Conservation (phyloP, 805 yeast species). For the Kodamaea fukazawae region DNA sequence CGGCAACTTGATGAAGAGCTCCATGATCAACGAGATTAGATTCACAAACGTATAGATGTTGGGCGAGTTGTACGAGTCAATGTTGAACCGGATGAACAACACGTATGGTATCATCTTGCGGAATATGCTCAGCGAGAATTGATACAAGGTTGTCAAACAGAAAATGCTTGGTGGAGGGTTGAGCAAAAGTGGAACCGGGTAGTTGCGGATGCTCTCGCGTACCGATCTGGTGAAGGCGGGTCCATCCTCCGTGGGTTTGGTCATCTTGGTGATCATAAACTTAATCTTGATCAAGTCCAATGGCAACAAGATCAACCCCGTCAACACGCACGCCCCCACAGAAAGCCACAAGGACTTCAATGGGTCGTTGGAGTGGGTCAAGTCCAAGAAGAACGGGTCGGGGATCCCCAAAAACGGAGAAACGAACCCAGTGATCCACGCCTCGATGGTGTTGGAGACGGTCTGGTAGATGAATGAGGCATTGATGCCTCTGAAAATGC, state of each 20-base stretch:
- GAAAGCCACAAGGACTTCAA: constrained; percentile 63
- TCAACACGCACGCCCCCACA: constrained; percentile 65
- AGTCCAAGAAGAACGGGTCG: constrained; percentile 83
- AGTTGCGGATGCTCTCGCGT: constrained; percentile 58
- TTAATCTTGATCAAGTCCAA: constrained; percentile 77
- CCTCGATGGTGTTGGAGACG: constrained; percentile 70
- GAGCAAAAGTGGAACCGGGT: constrained; percentile 56
- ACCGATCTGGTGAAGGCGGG: constrained; percentile 55
- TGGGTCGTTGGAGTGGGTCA: constrained; percentile 78
- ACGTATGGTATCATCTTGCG: constrained; percentile 65
- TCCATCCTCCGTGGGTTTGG: constrained; percentile 18
- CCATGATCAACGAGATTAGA: constrained; percentile 60
- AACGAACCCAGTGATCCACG: constrained; percentile 88
- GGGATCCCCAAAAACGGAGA: constrained; percentile 81
- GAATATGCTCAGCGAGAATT: constrained; percentile 58
- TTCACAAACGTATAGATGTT: constrained; percentile 55
- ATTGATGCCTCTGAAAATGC: constrained; percentile 70
- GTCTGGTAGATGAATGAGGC: constrained; percentile 79
- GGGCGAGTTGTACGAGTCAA: constrained; percentile 67
- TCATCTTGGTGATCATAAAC: constrained; percentile 67
- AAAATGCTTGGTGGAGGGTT: constrained; percentile 49
- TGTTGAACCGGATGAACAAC: constrained; percentile 55
- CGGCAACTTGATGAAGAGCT: constrained; percentile 76
- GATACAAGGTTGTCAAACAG: constrained; percentile 54
- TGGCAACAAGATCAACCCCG: constrained; percentile 75